Evolutionary conservation across 495 filamentous ascomycete genomes (phyloP).

Genomic region (Neurospora sp.): DNA sequence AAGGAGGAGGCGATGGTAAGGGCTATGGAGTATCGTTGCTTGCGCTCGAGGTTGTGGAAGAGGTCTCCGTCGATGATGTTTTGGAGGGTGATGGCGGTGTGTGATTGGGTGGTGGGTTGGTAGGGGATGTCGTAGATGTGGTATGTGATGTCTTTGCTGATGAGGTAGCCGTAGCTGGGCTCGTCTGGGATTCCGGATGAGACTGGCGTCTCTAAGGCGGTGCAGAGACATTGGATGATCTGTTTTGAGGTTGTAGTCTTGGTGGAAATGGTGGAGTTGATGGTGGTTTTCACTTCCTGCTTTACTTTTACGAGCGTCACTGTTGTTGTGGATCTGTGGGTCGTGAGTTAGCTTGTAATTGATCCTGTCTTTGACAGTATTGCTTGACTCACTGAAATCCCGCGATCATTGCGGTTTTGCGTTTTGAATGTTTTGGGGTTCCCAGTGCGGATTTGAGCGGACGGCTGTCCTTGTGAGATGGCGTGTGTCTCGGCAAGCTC

Average conservation of each 20-base stretch:
- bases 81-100: slow-evolving; percentile 6
- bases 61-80: slow-evolving; percentile 6
- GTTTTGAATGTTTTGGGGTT: accelerated
- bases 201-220: not conserved
- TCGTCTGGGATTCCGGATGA: not conserved
- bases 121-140: slow-evolving; percentile 8
- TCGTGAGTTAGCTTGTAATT: not conserved
- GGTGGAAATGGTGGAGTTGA: not conserved
- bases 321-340: not conserved
- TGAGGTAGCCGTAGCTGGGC: slow-evolving; percentile 7
- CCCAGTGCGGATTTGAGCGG: not conserved
- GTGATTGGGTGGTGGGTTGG: not conserved
- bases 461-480: not conserved
- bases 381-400: not conserved
- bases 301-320: not conserved
- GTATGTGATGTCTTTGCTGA: slow-evolving; percentile 1
- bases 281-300: not conserved
- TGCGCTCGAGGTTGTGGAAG: not conserved
- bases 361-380: no score
- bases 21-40: slow-evolving; percentile 6
- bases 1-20: slow-evolving; percentile 13
- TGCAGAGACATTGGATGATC: not conserved
- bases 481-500: not conserved
- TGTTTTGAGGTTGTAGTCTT: not conserved
- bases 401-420: not conserved